Base-by-base conservation (phyloP, 345 rosid species). In the Lepidium africanum region DNA sequence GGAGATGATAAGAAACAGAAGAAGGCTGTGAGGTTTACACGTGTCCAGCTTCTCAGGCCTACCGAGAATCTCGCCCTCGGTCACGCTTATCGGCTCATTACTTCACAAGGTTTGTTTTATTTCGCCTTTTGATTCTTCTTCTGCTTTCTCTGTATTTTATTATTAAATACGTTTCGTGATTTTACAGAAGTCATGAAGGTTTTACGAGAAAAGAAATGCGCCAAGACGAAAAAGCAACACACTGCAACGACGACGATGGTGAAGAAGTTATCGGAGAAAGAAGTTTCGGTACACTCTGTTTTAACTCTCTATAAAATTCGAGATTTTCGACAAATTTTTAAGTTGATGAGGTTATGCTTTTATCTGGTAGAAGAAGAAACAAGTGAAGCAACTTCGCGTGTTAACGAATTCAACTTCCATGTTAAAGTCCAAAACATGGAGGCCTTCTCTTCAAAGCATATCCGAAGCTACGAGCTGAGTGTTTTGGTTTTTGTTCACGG, bases 21-120 rank as follows among this genome's bases (percentile, higher is more conserved):
- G 42, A 75, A 75, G 66, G n/a, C 40, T 40, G 79, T 76, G 47
- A 63, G 61, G 56, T 76, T 76, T 79, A 88, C 98, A 45, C 92
- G 91, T 19, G 94, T 88, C 33, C 85, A 93, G 80, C 96, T 93
- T 78, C 98, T 93, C 68, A 80, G 98, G 23, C 89, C 94, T 0
- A 79, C 41, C 33, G 96, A 93, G 27, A 86, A 75, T 63, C 98
- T 93, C 27, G 73, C 80, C 4, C 98, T 93, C 3, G 97, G 97
- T 40, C 97, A 90, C 58, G 97, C 98, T 80, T 93, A 93, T 63
- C 74, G 91, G 25, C 97, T 93, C 33, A 80, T 93, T 77, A 87
- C 98, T 39, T 82, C 97, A 38, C 87, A 93, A 83, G 98, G 98
- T 91, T 37, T 27, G 32, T 27, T 27, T 25, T 25, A 1, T 21